These are phyloP conservation scores for Annulohypoxylon moriforme DNA, from an alignment of 495 filamentous ascomycete species.

Conservation along the genomic window DNA sequence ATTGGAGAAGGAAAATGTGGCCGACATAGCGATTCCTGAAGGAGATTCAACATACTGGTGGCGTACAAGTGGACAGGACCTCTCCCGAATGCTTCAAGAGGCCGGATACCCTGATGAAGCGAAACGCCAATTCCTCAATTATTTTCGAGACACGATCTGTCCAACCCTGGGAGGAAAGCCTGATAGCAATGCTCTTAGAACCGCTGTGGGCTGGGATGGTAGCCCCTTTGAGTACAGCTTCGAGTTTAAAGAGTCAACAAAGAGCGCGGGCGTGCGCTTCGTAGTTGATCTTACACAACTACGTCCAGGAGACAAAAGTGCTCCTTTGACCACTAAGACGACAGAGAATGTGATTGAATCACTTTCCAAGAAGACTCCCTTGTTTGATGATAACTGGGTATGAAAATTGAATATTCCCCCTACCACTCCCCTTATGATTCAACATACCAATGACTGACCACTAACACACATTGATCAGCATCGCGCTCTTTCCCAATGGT, in stretches of 20 bases:
- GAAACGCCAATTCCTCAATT: constrained; percentile 10
- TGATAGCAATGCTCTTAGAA: background rate
- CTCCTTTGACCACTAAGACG: background rate
- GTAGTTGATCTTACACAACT: constrained; percentile 1
- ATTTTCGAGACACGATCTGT: constrained; percentile 5
- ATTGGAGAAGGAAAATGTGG: background rate
- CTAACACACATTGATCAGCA: background rate
- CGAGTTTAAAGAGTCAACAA: constrained; percentile 1
- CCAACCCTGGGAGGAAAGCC: constrained; percentile 1
- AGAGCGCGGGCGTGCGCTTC: constrained; percentile 1
- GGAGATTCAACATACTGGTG: constrained; percentile 2
- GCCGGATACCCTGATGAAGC: background rate
- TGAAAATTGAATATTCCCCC: background rate
- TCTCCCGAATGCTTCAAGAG: constrained; percentile 6
- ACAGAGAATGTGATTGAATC: constrained; percentile 9
- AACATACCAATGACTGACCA: background rate
- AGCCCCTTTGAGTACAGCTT: constrained; percentile 14
- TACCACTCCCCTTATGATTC: background rate
- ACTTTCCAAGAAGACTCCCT: background rate
- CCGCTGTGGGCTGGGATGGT: constrained; percentile 6
- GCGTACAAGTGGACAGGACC: constrained; percentile 2
- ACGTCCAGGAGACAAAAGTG: background rate
- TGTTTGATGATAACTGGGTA: constrained; percentile 12
- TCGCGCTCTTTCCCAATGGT: constrained; percentile 7
- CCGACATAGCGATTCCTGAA: background rate